Base-by-base conservation (phyloP, 345 rosid species). In the Excoecaria cochinchinensis region DNA sequence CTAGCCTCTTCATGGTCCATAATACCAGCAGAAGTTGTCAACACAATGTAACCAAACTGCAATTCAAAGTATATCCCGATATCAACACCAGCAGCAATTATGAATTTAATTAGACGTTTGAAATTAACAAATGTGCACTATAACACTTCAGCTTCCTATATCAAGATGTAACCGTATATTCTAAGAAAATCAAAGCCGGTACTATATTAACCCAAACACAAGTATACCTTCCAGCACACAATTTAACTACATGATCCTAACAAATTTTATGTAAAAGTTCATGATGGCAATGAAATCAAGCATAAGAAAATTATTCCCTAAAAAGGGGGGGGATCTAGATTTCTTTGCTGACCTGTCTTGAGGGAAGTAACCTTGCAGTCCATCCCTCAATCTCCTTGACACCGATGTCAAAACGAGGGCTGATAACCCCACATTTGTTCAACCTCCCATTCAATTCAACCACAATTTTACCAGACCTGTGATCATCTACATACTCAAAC, bases 1-100 rank as follows among this genome's bases (percentile, higher is more conserved):
- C 83, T 80, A n/a, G 83, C 83, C 44, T 80, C 79, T 69, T 80
- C 83, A 31, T 80, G 83, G 52, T 76, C 83, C 83, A 76, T 80
- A 51, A 76, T 80, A 39, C 83, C 83, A 61, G 83, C 83, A 31
- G 83, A 80, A 59, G 83, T 80, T 57, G 83, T 80, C 76, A 80
- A 68, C 17, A 80, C 83, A 42, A 80, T 80, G 24, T 71, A 80
- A 40, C 83, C 83, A 42, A 80, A 80, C 83, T 80, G 83, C 79
- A 80, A 76, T 13, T 36, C n/a, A 2, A 15, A 7, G 38, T 21
- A 31, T 3, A 31, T 17, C 10, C 38, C 39, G 40, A 47, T 15
- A 61, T 58, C 21, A 57, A 69, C 47, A 6, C 58, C 21, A 67
- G 19, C 40, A 8, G 7, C 0, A 65, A 19, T 38, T 1, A 44